These are phyloP conservation scores for Geotrichum aggregatum DNA, from an alignment of 1,139 yeast genomes.

Conservation along the genomic window DNA sequence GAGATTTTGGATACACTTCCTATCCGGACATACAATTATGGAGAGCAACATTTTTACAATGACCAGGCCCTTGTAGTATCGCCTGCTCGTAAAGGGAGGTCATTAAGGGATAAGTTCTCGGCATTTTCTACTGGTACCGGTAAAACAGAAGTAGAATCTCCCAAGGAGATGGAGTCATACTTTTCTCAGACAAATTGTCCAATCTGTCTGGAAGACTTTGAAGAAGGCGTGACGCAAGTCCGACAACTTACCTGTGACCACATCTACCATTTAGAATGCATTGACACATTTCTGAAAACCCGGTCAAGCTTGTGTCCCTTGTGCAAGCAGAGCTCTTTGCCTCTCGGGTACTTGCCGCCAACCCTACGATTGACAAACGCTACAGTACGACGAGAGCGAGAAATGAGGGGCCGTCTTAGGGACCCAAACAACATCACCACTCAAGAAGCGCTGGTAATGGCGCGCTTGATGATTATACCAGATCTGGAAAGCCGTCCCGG, in stretches of 20 bases:
- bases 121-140: neutral
- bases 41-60: slow-evolving; percentile 20
- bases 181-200: slow-evolving; percentile 31
- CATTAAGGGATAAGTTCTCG: neutral
- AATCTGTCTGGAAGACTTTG: slow-evolving; percentile 32
- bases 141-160: neutral
- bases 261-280: slow-evolving; percentile 31
- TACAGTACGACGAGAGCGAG: slow-evolving; percentile 32
- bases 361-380: slow-evolving; percentile 29
- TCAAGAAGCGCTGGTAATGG: no score
- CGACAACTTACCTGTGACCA: slow-evolving; percentile 32
- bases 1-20: slow-evolving; percentile 28
- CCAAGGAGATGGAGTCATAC: neutral
- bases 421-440: no score
- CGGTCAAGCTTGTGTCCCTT: slow-evolving; percentile 32
- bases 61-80: neutral
- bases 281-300: slow-evolving; percentile 29
- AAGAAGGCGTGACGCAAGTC: slow-evolving; percentile 25
- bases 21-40: slow-evolving; percentile 22
- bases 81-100: neutral
- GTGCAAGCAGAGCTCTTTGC: slow-evolving; percentile 30
- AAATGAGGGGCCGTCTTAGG: slow-evolving; percentile 16
- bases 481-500: no score
- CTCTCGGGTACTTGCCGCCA: slow-evolving; percentile 31
- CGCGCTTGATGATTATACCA: no score